Percentiles rank a stretch among this genome's conserved stretches.
Evolutionary conservation across 108 stramenopile genomes (phyloP).

Genomic region (Conticribra guillardii): DNA sequence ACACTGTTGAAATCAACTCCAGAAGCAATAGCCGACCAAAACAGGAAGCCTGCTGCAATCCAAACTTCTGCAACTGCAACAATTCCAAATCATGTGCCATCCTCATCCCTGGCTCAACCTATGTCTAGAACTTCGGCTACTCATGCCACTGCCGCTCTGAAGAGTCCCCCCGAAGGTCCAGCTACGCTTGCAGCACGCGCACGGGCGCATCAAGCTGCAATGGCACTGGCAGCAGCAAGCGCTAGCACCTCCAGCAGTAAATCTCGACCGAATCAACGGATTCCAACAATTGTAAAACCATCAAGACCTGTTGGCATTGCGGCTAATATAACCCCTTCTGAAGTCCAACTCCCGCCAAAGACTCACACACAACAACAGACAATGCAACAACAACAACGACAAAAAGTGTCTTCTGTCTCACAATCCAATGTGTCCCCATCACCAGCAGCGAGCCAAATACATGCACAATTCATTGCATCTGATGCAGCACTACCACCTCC

Average conservation of each 20-base stretch:
- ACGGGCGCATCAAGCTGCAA: slow-evolving; percentile 6
- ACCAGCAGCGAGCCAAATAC: too few species aligned
- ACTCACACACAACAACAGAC: not conserved
- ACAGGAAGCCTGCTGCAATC: slow-evolving; percentile 18
- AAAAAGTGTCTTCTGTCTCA: not conserved
- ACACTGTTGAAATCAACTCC: slow-evolving; percentile 3
- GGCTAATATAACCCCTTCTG: not conserved
- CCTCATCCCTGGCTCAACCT: not conserved
- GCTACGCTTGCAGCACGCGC: slow-evolving; percentile 41
- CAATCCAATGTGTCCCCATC: too few species aligned
- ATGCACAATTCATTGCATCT: too few species aligned
- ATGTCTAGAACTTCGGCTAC: not conserved
- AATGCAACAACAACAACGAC: slow-evolving; percentile 2
- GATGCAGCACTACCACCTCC: slow-evolving; percentile 1
- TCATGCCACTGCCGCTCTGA: slow-evolving; percentile 5
- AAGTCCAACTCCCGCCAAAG: not conserved
- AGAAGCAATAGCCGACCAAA: slow-evolving; percentile 6
- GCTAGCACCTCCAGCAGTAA: not conserved
- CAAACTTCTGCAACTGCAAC: not conserved
- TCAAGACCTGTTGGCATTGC: not conserved
- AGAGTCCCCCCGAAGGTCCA: slow-evolving; percentile 32
- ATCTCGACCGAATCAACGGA: slow-evolving; percentile 21
- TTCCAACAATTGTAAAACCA: not conserved
- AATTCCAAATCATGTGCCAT: not conserved
- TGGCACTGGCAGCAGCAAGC: slow-evolving; percentile 14